phyloP scores from a whole-genome alignment of 2,329 filamentous ascomycete species.

The Rutstroemia sp. region DNA sequence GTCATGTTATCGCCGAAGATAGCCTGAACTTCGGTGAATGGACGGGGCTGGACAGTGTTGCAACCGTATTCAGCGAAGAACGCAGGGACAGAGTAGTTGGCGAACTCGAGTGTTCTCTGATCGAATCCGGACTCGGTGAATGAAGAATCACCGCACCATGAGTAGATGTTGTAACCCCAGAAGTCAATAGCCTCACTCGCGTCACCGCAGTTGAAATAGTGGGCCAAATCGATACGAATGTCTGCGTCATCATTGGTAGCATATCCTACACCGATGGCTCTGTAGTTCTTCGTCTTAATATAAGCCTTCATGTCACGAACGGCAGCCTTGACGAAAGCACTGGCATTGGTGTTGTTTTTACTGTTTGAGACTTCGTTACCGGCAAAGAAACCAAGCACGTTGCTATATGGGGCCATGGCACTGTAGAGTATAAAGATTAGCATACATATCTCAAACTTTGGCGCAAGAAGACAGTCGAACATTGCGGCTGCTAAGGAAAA shows the following conservation, averaged over 20 bases:
- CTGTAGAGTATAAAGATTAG: background rate
- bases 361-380: slow-evolving; percentile 96
- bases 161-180: slow-evolving; percentile 99
- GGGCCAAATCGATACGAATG: slow-evolving; percentile 73
- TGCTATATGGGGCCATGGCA: slow-evolving; percentile 71
- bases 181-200: slow-evolving; percentile 71
- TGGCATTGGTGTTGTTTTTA: slow-evolving; percentile 79
- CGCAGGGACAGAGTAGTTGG: slow-evolving; percentile 81
- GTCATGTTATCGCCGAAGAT: slow-evolving; percentile 80
- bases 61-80: slow-evolving; percentile 99
- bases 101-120: slow-evolving; percentile 77
- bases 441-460: background rate
- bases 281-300: slow-evolving; percentile 73
- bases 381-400: slow-evolving; percentile 95
- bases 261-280: slow-evolving; percentile 83
- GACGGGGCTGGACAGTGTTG: slow-evolving; percentile 63
- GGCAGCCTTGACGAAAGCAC: slow-evolving; percentile 94
- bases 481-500: background rate
- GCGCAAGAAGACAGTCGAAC: background rate
- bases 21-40: slow-evolving; percentile 76
- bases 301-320: slow-evolving; percentile 94
- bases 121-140: slow-evolving; percentile 74
- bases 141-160: slow-evolving; percentile 86
- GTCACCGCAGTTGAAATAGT: slow-evolving; percentile 91
- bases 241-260: slow-evolving; percentile 87